phyloP scores from a whole-genome alignment of 805 yeast species.

The Phaffomyces antillensis region DNA sequence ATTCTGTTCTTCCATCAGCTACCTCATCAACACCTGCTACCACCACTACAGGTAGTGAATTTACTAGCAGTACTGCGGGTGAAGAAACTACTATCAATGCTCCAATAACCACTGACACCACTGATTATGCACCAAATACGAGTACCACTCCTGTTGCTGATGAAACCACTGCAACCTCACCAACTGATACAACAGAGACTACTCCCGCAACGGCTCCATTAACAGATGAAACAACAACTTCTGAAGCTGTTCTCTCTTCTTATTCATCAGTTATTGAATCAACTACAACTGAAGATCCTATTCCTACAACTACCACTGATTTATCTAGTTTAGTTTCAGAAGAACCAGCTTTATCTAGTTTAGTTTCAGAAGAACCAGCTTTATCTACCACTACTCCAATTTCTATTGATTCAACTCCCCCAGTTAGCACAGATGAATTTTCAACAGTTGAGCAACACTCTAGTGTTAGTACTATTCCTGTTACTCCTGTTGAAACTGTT shows the following conservation, averaged over 20 bases:
- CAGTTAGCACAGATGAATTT: neutral
- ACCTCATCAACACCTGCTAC: neutral
- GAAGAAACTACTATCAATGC: neutral
- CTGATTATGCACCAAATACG: neutral
- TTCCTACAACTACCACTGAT: neutral
- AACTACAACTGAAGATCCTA: slow-evolving; percentile 4
- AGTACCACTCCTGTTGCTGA: too few species aligned
- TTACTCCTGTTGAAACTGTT: neutral
- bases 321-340: neutral
- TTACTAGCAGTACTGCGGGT: neutral
- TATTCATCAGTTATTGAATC: neutral
- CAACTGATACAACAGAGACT: too few species aligned
- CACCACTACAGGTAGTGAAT: neutral
- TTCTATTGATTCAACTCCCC: neutral
- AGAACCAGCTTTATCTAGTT: neutral
- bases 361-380: neutral
- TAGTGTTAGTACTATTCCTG: neutral
- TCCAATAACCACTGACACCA: neutral
- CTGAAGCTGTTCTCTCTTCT: too few species aligned
- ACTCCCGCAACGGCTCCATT: too few species aligned
- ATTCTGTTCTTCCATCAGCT: neutral
- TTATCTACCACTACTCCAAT: neutral
- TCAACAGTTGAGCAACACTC: neutral
- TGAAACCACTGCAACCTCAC: slow-evolving; percentile 2
- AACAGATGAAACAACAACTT: too few species aligned